Evolutionary conservation across 768 basidiomycete species (phyloP), one percentile per base, ranked within the genome.

Genomic region (Crassisporium funariophilum): DNA sequence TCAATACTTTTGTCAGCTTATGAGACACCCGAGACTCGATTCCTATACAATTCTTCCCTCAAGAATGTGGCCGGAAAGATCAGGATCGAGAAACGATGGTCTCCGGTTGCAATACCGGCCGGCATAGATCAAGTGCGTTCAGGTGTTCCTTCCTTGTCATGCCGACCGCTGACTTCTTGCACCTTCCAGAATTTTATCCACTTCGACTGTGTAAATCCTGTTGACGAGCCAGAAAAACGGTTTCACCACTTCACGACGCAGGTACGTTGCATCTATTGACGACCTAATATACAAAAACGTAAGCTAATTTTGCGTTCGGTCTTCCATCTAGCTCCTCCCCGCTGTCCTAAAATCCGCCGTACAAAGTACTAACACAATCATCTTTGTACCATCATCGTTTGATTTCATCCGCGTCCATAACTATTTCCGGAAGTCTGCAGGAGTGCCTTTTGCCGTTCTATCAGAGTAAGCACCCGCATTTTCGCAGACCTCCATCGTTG

Each of bases 371-470:
- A 92, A 93, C 62, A 93, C 94, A 0, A 78, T 86, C 41, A 76
- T 98, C 53, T 90, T 98, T 63, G 73, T 99, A 13, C 94, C 97
- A 0, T 95, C 92, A 0, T 98, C 95, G 41, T 95, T 95, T 63
- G 97, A 98, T 68, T 98, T 95, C 62, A 90, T 98, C 47, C 82
- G 93, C 16, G 75, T 99, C 7, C 87, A 89, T 49, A 93, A 94
- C 49, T 75, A 91, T 67, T 84, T 98, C 70, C 79, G 83, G 44
- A 91, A 89, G 65, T 71, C 78, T 47, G 72, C 77, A 9, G 80
- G 82, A 12, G 74, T 90, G 24, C 79, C 83, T 1, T 95, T 88
- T 62, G 70, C 88, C 3, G 82, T 95, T 20, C 81, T 99, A 39
- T 97, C 94, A 2, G 97, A 99, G 91, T 97, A 61, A 55, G 82